A percentile compares a stretch with the other conserved stretches of the same genome.
These are phyloP conservation scores for Aspergillus fumigatiaffinis DNA, from an alignment of 2,329 filamentous ascomycete genomes.

Conservation along the genomic window DNA sequence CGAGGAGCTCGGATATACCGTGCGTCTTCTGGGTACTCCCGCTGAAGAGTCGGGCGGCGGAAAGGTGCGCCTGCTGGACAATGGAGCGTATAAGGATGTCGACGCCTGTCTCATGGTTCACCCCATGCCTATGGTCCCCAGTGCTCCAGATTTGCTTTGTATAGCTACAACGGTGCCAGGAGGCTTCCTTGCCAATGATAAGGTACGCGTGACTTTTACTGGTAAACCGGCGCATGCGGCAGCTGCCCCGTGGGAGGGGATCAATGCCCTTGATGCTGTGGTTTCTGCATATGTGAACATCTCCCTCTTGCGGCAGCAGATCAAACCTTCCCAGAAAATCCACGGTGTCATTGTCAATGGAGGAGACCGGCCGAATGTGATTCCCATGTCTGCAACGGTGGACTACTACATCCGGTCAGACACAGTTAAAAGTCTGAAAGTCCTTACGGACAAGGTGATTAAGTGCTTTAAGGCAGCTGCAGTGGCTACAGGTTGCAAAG, in stretches of 20 bases:
- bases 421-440: conserved; percentile 35
- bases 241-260: conserved; percentile 53
- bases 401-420: conserved; percentile 44
- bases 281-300: conserved; percentile 44
- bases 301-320: conserved; percentile 53
- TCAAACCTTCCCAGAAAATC: conserved; percentile 47
- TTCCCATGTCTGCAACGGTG: conserved; percentile 48
- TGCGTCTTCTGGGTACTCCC: conserved; percentile 34
- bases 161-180: conserved; percentile 22
- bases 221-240: conserved; percentile 55
- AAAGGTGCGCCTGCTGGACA: conserved; percentile 37
- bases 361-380: conserved; percentile 53
- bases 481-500: conserved; percentile 27
- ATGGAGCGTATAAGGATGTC: conserved; percentile 38
- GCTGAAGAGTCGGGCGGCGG: conserved; percentile 35
- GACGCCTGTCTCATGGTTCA: conserved; percentile 42
- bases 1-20: conserved; percentile 20
- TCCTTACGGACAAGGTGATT: conserved; percentile 22
- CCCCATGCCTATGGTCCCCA: conserved; percentile 24
- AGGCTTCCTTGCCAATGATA: conserved; percentile 28
- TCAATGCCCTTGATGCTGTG: conserved; percentile 56
- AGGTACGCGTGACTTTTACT: conserved; percentile 37
- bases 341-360: conserved; percentile 52
- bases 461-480: conserved; percentile 33
- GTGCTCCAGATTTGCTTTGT: conserved; percentile 15